A percentile compares a stretch with the other conserved stretches of the same genome.
Conservation (phyloP, 176 grass and related monocot species). For the Triticum timopheevii region DNA sequence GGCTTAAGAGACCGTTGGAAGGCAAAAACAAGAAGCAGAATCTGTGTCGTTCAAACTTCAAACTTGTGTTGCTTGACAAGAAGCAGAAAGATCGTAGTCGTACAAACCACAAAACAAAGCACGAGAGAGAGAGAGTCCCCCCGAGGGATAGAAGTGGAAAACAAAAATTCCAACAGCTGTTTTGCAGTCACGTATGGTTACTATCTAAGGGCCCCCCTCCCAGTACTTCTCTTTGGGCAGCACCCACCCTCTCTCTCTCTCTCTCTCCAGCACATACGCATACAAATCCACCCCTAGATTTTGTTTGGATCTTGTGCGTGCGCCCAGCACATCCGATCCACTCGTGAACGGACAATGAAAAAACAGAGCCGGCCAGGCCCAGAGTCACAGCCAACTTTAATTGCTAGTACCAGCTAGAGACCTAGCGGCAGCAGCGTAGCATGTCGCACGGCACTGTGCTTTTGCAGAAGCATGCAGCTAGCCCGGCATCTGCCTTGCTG, state of each 20-base stretch:
- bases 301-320: constrained; percentile 80
- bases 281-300: constrained; percentile 70
- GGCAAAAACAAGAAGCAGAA: background rate
- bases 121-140: background rate
- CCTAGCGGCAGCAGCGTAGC: background rate
- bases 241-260: background rate
- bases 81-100: background rate
- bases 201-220: constrained; percentile 27
- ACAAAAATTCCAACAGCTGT: constrained; percentile 40
- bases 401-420: constrained; percentile 6
- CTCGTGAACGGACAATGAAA: constrained; percentile 46
- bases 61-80: background rate
- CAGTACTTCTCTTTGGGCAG: constrained; percentile 55
- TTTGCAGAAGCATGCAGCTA: background rate
- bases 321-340: constrained; percentile 5
- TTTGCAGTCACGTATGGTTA: constrained; percentile 56
- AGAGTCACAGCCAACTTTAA: constrained; percentile 31
- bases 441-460: constrained; percentile 24
- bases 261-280: background rate
- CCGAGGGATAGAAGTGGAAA: background rate
- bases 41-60: background rate
- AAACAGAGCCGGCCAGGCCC: constrained; percentile 17
- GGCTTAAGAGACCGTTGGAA: background rate
- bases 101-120: background rate
- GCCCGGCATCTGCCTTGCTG: background rate